Evolutionary conservation across 1,284 basidiomycete genomes (phyloP).

Genomic region (Volvariella volvacea): DNA sequence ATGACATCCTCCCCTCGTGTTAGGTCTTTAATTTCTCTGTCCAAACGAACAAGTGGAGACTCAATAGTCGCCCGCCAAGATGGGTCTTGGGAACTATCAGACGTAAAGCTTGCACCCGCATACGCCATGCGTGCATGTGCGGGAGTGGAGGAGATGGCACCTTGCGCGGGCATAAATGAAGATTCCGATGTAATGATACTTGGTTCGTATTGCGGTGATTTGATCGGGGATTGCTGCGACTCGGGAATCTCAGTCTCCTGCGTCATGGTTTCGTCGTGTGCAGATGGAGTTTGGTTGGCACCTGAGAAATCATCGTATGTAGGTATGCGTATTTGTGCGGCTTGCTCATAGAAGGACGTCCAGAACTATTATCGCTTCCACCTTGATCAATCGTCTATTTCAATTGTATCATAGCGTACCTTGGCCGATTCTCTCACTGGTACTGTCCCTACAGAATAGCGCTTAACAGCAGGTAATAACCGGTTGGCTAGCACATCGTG

Average conservation of each 20-base stretch:
- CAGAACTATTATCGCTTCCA: slow-evolving; percentile 60
- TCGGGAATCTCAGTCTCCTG: slow-evolving; percentile 5
- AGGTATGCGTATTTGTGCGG: slow-evolving; percentile 80
- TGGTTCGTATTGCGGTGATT: slow-evolving; percentile 22
- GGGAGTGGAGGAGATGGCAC: slow-evolving; percentile 69
- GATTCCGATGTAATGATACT: slow-evolving; percentile 49
- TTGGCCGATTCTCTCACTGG: slow-evolving; percentile 85
- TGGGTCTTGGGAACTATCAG: slow-evolving; percentile 36
- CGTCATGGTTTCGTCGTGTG: slow-evolving; percentile 10
- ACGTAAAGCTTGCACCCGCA: slow-evolving; percentile 30
- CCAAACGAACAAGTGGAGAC: slow-evolving; percentile 70
- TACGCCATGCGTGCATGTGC: slow-evolving; percentile 40
- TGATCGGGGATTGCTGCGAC: slow-evolving; percentile 13
- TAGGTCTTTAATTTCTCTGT: slow-evolving; percentile 60
- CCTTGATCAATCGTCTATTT: background rate
- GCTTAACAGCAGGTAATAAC: slow-evolving; percentile 83
- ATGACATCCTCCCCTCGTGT: slow-evolving; percentile 30
- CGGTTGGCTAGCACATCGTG: slow-evolving; percentile 81
- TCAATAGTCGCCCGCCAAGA: slow-evolving; percentile 69
- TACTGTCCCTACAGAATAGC: slow-evolving; percentile 81
- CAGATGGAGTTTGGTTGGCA: slow-evolving; percentile 40
- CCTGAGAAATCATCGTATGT: slow-evolving; percentile 60
- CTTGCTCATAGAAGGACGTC: slow-evolving; percentile 92
- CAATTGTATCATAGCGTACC: slow-evolving; percentile 40
- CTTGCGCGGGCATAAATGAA: slow-evolving; percentile 63